phyloP scores from a whole-genome alignment of 2,329 filamentous ascomycete species.

The Colletotrichum sidae region DNA sequence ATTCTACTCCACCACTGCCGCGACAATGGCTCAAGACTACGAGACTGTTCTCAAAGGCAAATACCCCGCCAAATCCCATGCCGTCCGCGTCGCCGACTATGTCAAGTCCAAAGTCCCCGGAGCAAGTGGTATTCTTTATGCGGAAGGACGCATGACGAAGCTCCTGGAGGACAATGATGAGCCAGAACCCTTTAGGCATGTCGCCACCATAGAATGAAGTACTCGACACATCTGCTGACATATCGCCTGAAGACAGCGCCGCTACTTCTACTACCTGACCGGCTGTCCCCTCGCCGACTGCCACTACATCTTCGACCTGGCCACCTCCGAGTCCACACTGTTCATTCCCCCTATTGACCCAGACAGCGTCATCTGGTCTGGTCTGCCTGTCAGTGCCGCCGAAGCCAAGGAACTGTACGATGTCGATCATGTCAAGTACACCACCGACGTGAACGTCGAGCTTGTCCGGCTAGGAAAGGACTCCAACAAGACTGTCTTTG shows the following conservation, averaged over 20 bases:
- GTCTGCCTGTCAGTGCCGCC: constrained; percentile 80
- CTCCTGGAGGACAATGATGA: constrained; percentile 92
- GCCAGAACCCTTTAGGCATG: constrained; percentile 80
- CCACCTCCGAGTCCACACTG: constrained; percentile 78
- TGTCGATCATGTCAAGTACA: constrained; percentile 80
- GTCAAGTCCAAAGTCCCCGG: constrained; percentile 76
- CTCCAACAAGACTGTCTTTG: constrained; percentile 69
- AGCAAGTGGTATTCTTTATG: constrained; percentile 80
- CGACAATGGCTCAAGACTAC: constrained; percentile 49
- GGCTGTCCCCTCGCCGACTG: constrained; percentile 86
- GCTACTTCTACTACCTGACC: constrained; percentile 94
- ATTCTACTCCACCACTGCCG: constrained; percentile 18
- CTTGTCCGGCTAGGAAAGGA: constrained; percentile 65
- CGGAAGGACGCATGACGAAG: constrained; percentile 85
- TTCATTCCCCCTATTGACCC: constrained; percentile 92
- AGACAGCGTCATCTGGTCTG: constrained; percentile 94
- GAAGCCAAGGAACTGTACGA: constrained; percentile 84
- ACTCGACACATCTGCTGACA: not conserved
- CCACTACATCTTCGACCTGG: constrained; percentile 83
- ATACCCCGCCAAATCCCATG: constrained; percentile 89
- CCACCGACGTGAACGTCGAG: constrained; percentile 80
- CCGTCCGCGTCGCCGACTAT: constrained; percentile 82
- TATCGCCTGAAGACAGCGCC: constrained; percentile 74
- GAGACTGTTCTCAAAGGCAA: constrained; percentile 69
- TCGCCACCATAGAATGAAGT: not conserved